Evolutionary conservation across 2,329 filamentous ascomycete genomes (phyloP).

Genomic region (Colletotrichum cereale): DNA sequence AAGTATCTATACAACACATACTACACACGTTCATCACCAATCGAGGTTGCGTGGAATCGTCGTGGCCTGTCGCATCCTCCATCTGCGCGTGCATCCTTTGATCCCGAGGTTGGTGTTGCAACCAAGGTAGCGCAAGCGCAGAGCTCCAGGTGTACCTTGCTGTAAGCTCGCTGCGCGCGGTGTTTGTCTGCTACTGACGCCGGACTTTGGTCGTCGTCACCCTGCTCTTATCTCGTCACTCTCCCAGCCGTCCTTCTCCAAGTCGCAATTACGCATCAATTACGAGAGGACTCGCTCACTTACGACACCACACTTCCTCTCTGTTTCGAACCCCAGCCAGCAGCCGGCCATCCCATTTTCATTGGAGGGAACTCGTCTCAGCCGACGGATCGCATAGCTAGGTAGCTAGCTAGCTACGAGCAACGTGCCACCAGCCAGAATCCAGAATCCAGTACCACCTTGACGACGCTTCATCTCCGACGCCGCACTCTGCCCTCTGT

Average conservation of each 20-base stretch:
- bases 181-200: neutral
- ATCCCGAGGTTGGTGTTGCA: neutral
- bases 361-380: conserved; percentile 22
- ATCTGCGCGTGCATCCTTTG: conserved; percentile 4
- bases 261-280: conserved; percentile 42
- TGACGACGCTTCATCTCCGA: conserved; percentile 1
- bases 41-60: conserved; percentile 20
- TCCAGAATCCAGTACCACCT: conserved; percentile 8
- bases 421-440: conserved; percentile 7
- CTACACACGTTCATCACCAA: neutral
- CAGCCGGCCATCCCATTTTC: conserved; percentile 14
- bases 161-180: neutral
- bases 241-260: neutral
- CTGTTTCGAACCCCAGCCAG: neutral
- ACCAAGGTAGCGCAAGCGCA: neutral
- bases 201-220: neutral
- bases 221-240: conserved; percentile 8
- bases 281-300: conserved; percentile 42
- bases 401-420: neutral
- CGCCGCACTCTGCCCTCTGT: neutral
- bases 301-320: neutral
- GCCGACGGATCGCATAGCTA: neutral
- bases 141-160: neutral
- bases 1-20: neutral
- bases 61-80: conserved; percentile 14